These are phyloP conservation scores for Thalassiosira livingstoniorum DNA, from an alignment of 352 stramenopile genomes.

Conservation along the genomic window DNA sequence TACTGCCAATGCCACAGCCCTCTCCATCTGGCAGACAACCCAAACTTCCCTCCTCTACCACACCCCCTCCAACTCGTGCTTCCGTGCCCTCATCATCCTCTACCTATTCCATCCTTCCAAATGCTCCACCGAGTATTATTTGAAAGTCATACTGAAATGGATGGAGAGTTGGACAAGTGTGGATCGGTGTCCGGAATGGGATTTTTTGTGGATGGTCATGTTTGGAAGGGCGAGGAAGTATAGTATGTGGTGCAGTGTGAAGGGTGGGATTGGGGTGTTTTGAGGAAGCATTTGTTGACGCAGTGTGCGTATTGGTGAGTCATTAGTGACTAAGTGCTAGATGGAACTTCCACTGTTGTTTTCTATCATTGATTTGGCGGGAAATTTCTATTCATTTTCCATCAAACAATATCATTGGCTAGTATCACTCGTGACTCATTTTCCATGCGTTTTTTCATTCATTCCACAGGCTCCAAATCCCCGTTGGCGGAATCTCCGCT, in stretches of 20 bases:
- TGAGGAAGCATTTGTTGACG: conserved; percentile 73
- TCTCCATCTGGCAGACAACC: conserved; percentile 72
- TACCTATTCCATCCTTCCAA: conserved; percentile 83
- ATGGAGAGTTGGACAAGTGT: conserved; percentile 81
- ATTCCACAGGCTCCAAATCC: conserved; percentile 71
- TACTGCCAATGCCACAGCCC: conserved; percentile 59
- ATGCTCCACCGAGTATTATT: conserved; percentile 76
- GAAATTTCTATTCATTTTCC: background rate
- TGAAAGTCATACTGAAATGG: conserved; percentile 78
- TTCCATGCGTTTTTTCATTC: no score
- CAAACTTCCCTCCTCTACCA: conserved; percentile 77
- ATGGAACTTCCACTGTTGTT: no score
- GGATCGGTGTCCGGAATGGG: conserved; percentile 83
- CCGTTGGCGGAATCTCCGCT: conserved; percentile 68
- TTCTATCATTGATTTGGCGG: no score
- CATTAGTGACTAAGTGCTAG: no score
- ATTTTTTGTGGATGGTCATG: conserved; percentile 85
- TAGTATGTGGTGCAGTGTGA: conserved; percentile 13
- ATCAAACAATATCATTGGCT: background rate
- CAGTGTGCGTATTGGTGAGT: conserved; percentile 76
- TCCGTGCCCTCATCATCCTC: conserved; percentile 79
- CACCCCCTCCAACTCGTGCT: conserved; percentile 83
- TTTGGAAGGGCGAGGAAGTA: conserved; percentile 83
- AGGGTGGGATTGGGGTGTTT: conserved; percentile 65
- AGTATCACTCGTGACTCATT: no score